A percentile compares a stretch with the other conserved stretches of the same genome.
Conservation (phyloP, 2,329 filamentous ascomycete genomes). For the Berkeleyomyces basicola region DNA sequence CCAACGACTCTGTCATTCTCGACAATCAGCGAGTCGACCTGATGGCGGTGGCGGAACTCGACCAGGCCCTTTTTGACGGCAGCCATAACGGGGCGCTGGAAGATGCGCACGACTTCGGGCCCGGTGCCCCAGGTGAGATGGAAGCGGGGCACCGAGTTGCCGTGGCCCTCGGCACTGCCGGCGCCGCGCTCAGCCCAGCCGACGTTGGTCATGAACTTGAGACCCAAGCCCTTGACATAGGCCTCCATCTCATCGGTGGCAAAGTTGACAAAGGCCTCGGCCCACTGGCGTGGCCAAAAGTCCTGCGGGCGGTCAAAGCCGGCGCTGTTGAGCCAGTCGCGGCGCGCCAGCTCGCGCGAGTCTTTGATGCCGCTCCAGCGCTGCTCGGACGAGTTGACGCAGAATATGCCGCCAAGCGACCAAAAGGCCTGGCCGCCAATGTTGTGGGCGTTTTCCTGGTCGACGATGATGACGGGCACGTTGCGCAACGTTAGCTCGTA, state of each 20-base stretch:
- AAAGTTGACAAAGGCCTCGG: constrained; percentile 47
- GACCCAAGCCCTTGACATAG: constrained; percentile 37
- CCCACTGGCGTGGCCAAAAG: constrained; percentile 42
- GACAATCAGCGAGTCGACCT: constrained; percentile 38
- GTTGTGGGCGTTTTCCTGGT: constrained; percentile 40
- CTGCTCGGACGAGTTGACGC: constrained; percentile 40
- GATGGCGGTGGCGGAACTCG: constrained; percentile 38
- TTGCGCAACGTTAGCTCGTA: constrained; percentile 36
- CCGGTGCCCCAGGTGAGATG: constrained; percentile 46
- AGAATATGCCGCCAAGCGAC: constrained; percentile 45
- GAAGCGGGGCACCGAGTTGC: constrained; percentile 47
- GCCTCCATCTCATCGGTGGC: constrained; percentile 40
- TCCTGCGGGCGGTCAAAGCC: constrained; percentile 40
- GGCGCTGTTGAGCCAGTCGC: constrained; percentile 42
- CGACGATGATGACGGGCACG: constrained; percentile 35
- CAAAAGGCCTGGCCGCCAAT: constrained; percentile 48
- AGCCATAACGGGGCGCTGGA: constrained; percentile 36
- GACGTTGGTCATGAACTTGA: constrained; percentile 36
- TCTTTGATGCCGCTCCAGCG: constrained; percentile 41
- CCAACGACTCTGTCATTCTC: constrained; percentile 38
- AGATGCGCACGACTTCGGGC: constrained; percentile 41
- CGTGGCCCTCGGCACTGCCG: constrained; percentile 38
- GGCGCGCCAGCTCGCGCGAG: constrained; percentile 37
- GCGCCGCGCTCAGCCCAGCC: constrained; percentile 46
- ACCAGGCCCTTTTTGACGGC: constrained; percentile 37